Percentiles rank a stretch among this genome's conserved stretches.
phyloP scores from a whole-genome alignment of 306 rosid species.

The Quillaja saponaria region DNA sequence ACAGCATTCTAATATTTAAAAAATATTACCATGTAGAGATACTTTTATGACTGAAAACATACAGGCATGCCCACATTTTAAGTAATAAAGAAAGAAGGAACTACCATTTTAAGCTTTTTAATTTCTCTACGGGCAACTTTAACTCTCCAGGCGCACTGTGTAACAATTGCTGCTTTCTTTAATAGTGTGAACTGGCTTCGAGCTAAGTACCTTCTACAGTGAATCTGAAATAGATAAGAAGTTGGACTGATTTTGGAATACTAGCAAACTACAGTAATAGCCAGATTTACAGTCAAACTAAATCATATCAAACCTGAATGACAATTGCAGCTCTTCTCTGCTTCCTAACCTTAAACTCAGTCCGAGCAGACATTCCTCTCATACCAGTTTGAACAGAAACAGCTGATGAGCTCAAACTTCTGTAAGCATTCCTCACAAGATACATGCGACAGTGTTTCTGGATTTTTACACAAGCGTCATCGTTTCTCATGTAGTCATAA shows the following conservation, averaged over 20 bases:
- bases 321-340: conserved; percentile 55
- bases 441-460: conserved; percentile 67
- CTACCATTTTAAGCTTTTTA: conserved; percentile 71
- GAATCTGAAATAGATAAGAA: conserved; percentile 48
- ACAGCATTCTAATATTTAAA: conserved; percentile 9
- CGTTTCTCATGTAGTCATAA: conserved; percentile 69
- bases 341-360: conserved; percentile 63
- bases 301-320: conserved; percentile 57
- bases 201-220: conserved; percentile 45
- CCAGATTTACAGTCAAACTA: conserved; percentile 4
- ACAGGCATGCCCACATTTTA: neutral
- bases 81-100: conserved; percentile 10
- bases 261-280: neutral
- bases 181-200: conserved; percentile 34
- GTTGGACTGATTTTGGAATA: conserved; percentile 23
- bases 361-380: conserved; percentile 71
- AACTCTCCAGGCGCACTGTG: conserved; percentile 73
- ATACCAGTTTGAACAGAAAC: conserved; percentile 67
- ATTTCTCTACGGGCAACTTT: conserved; percentile 66
- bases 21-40: neutral
- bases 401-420: conserved; percentile 48
- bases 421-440: conserved; percentile 47
- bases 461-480: conserved; percentile 71
- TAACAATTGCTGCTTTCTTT: conserved; percentile 54
- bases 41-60: neutral